phyloP scores from a whole-genome alignment of 305 asterid species.

The Solanum hybrid region DNA sequence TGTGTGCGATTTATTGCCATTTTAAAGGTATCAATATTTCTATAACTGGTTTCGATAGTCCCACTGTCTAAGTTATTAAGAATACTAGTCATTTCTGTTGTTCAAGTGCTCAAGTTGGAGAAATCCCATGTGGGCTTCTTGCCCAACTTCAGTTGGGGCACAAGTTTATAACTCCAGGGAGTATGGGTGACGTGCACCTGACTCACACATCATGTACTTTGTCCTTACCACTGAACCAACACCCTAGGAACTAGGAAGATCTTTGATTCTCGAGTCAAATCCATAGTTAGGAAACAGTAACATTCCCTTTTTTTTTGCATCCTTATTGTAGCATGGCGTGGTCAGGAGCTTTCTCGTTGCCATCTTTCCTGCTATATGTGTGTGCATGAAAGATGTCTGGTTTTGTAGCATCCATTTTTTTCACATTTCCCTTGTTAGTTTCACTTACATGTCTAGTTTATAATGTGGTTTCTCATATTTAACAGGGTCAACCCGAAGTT shows the following conservation, averaged over 20 bases:
- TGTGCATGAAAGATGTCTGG: too few relatives aligned
- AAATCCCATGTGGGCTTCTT: background rate
- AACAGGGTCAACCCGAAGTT: conserved; percentile 93
- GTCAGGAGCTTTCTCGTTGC: background rate
- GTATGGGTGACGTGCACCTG: background rate
- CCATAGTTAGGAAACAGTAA: background rate
- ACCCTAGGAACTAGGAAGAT: background rate
- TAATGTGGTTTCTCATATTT: background rate
- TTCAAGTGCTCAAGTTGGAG: background rate
- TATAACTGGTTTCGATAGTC: background rate
- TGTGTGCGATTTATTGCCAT: background rate
- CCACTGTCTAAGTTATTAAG: background rate
- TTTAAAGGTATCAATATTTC: background rate
- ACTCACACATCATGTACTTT: background rate
- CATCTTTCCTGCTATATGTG: background rate
- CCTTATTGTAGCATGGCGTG: background rate
- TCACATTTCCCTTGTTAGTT: background rate
- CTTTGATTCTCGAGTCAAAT: background rate
- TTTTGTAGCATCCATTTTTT: too few relatives aligned
- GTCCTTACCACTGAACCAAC: background rate
- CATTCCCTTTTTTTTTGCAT: background rate
- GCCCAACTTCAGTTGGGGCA: background rate
- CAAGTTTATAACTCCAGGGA: background rate
- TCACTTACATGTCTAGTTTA: background rate
- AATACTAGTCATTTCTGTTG: background rate